Percentiles rank a stretch among this genome's conserved stretches.
Evolutionary conservation across 2,329 filamentous ascomycete genomes (phyloP).

Genomic region (Colletotrichum euphorbiae): DNA sequence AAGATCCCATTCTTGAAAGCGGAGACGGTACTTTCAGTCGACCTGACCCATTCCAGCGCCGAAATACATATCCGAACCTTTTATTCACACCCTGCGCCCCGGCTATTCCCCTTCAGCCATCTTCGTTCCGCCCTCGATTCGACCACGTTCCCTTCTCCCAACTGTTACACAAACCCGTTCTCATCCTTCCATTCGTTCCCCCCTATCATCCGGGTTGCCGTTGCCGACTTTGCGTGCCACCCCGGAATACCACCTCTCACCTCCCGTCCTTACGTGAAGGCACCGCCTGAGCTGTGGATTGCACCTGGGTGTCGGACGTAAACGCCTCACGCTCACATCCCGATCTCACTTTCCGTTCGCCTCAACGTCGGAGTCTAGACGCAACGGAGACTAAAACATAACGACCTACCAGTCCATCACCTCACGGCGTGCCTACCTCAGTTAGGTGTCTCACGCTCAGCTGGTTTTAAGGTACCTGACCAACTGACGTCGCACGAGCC

Average conservation of each 20-base stretch:
- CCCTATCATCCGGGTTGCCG: conserved; percentile 10
- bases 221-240: conserved; percentile 20
- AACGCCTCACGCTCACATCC: conserved; percentile 25
- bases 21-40: conserved; percentile 27
- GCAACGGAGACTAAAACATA: conserved; percentile 11
- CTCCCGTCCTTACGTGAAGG: conserved; percentile 17
- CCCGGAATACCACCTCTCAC: conserved; percentile 19
- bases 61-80: neutral
- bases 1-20: conserved; percentile 30
- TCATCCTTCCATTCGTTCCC: conserved; percentile 4
- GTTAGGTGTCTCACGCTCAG: conserved; percentile 2
- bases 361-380: conserved; percentile 15
- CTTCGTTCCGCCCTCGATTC: conserved; percentile 24
- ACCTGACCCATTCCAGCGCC: conserved; percentile 33
- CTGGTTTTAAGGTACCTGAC: conserved; percentile 32
- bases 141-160: neutral
- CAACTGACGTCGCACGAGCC: conserved; percentile 36
- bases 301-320: conserved; percentile 32
- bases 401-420: neutral
- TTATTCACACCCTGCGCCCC: conserved; percentile 33
- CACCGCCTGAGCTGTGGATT: conserved; percentile 3
- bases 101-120: conserved; percentile 25
- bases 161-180: conserved; percentile 15
- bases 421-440: neutral
- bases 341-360: conserved; percentile 19